Evolutionary conservation across 495 filamentous ascomycete species (phyloP), one percentile per base, ranked within the genome.

Genomic region (Hypoxylon crocopeplum): DNA sequence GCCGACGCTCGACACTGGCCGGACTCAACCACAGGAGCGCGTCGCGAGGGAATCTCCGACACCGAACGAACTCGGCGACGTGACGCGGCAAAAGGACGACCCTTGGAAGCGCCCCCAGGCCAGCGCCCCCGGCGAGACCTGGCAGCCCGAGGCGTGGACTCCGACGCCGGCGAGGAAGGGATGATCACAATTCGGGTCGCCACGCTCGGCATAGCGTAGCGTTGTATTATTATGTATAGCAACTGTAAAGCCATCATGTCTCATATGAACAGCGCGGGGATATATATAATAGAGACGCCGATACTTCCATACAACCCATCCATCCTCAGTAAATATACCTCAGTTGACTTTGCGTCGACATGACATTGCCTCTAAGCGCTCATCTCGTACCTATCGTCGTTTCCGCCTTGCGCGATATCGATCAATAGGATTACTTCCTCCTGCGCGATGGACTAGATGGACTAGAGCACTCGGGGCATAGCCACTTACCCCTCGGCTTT

Each of bases 401-500:
- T 3, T 22, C 10, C 39, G 24, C 24, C 20, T 22, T 24, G 15
- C 8, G 15, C 8, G 16, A 20, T 21, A 3, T n/a, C 3, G 11
- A 40, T 22, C 1, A 40, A 10, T 22, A 22, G 13, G 10, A 19
- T 40, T 33, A 63, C 24, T 53, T 57, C 0, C 53, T 58, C 16
- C 32, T 21, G 7, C 44, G 48, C 20, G 55, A 19, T 5, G 61
- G 8, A 21, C 12, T 83, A 32, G 55, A 19, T 5, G 61, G 8
- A 21, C 12, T 83, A 32, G 79, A 75, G 71, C 93, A 98, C 54
- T 86, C 81, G 22, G 88, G 87, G 75, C 93, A 98, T 67, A 88
- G 89, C 93, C 93, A 98, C 46, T 85, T 91, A 11, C 92, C 93
- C 36, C 82, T 84, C 1, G 93, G 93, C 73, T 97, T 92, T 56